Evolutionary conservation across 306 rosid genomes (phyloP).

Genomic region (Fragaria iinumae): DNA sequence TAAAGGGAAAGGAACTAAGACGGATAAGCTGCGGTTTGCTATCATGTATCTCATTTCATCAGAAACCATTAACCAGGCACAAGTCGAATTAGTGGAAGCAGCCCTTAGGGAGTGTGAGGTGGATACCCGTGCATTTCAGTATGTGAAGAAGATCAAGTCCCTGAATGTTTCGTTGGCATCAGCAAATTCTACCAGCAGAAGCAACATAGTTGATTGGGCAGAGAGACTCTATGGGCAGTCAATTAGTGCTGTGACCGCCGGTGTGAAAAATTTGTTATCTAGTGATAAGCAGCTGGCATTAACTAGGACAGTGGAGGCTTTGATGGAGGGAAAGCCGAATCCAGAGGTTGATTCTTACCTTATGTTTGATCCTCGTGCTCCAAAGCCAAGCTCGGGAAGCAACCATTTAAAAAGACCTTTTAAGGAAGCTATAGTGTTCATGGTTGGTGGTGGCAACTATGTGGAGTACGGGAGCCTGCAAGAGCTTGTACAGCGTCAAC

Average conservation of each 20-base stretch:
- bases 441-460: conserved; percentile 96
- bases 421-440: conserved; percentile 89
- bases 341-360: conserved; percentile 84
- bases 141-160: conserved; percentile 89
- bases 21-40: conserved; percentile 96
- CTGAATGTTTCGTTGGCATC: conserved; percentile 78
- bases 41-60: conserved; percentile 82
- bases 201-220: conserved; percentile 98
- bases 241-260: conserved; percentile 92
- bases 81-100: conserved; percentile 45
- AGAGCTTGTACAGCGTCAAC: conserved; percentile 77
- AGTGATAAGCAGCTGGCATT: conserved; percentile 87
- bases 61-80: conserved; percentile 71
- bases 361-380: conserved; percentile 87
- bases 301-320: conserved; percentile 88
- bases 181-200: conserved; percentile 81
- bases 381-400: conserved; percentile 74
- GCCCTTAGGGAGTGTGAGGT: conserved; percentile 81
- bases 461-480: conserved; percentile 89
- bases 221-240: conserved; percentile 94
- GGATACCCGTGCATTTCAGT: conserved; percentile 86
- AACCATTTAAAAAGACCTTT: conserved; percentile 87
- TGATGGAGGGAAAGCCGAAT: conserved; percentile 91
- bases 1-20: conserved; percentile 81
- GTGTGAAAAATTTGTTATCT: conserved; percentile 86